Conservation (phyloP, 495 filamentous ascomycete genomes). For the Neurospora sp. region DNA sequence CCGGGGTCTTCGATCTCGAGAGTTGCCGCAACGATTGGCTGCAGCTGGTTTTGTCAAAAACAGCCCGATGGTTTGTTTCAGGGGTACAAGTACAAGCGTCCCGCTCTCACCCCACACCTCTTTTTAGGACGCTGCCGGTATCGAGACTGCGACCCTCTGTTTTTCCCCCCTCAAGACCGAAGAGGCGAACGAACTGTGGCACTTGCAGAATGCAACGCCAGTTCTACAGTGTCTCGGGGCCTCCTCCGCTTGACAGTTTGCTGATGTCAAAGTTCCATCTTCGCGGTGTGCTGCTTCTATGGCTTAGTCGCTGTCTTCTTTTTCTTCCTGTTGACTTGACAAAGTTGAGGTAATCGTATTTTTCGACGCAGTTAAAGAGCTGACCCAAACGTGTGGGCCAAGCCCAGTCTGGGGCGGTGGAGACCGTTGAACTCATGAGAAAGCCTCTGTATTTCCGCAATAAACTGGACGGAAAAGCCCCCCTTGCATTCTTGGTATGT, state of each 20-base stretch:
- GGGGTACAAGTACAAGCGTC: conserved; percentile 14
- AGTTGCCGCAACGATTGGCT: conserved; percentile 12
- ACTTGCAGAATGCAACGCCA: background rate
- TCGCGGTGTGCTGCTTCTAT: background rate
- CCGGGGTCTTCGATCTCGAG: conserved; percentile 17
- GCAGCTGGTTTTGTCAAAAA: conserved; percentile 9
- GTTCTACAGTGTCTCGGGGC: background rate
- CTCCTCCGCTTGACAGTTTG: background rate
- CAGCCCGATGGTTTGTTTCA: conserved; percentile 17
- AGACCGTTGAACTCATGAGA: background rate
- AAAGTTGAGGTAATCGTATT: background rate
- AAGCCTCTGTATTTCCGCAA: background rate
- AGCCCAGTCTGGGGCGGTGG: background rate
- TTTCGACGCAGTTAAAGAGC: background rate
- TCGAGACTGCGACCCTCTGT: background rate
- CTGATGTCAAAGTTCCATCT: background rate
- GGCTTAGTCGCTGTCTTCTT: background rate
- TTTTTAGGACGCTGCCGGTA: background rate
- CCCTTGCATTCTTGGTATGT: background rate
- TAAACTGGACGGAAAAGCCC: background rate
- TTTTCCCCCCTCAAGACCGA: background rate
- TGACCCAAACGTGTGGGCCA: background rate
- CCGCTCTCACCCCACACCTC: conserved; percentile 5
- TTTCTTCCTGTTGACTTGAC: background rate
- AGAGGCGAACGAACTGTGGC: background rate